These are phyloP conservation scores for Hemileia vastatrix DNA, from an alignment of 1,284 basidiomycete species.

Conservation along the genomic window DNA sequence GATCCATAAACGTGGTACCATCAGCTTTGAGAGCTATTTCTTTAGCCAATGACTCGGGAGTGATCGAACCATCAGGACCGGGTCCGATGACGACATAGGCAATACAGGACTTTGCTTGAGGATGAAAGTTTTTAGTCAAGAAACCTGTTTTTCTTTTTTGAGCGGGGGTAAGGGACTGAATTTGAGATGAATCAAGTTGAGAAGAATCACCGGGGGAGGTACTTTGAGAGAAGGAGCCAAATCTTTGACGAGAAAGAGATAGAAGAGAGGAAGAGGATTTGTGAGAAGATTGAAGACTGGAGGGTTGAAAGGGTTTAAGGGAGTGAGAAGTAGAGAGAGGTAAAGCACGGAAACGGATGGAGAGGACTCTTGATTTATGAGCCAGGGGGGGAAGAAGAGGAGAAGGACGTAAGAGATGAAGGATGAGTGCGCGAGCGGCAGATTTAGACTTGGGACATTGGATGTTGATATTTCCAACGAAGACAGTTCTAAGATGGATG, in stretches of 20 bases:
- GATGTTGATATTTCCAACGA: slow-evolving; percentile 18
- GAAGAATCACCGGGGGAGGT: too few species aligned
- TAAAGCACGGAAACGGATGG: slow-evolving; percentile 13
- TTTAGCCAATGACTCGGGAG: slow-evolving; percentile 5
- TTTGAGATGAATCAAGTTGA: too few species aligned
- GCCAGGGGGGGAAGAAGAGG: neutral
- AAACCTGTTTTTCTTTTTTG: slow-evolving; percentile 19
- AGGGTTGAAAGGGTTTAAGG: too few species aligned
- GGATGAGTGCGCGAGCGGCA: neutral
- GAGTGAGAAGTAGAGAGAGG: slow-evolving; percentile 12
- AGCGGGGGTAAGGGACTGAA: slow-evolving; percentile 5
- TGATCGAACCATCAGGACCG: neutral
- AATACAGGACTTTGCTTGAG: slow-evolving; percentile 17
- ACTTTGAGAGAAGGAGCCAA: too few species aligned
- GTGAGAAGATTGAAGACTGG: too few species aligned
- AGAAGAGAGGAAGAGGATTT: too few species aligned
- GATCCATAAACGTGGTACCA: slow-evolving; percentile 17
- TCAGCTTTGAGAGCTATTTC: slow-evolving; percentile 9
- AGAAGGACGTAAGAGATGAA: slow-evolving; percentile 17
- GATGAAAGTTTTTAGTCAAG: slow-evolving; percentile 15
- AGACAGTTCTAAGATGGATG: too few species aligned
- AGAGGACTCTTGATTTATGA: slow-evolving; percentile 2
- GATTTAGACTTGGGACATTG: slow-evolving; percentile 11
- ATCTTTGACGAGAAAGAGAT: too few species aligned
- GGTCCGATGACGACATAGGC: slow-evolving; percentile 10